Percentiles rank a stretch among this genome's conserved stretches.
Conservation (phyloP, 2,329 filamentous ascomycete genomes). For the Huntiella bhutanensis region DNA sequence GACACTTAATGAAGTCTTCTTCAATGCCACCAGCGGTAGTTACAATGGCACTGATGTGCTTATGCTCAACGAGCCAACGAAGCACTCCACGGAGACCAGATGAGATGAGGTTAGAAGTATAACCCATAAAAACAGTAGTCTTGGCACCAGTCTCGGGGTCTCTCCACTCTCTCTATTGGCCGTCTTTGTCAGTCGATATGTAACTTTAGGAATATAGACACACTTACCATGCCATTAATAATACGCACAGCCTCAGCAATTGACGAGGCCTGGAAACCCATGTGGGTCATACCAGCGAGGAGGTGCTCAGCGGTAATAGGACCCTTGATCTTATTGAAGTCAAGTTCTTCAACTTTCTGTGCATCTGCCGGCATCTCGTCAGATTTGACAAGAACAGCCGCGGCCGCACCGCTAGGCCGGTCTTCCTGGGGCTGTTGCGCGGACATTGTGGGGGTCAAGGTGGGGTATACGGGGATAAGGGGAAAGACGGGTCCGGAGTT, state of each 20-base stretch:
- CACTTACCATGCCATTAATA: constrained; percentile 81
- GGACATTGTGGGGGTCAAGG: constrained; percentile 5
- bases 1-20: constrained; percentile 96
- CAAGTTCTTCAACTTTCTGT: constrained; percentile 72
- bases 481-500: not conserved
- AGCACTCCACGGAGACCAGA: constrained; percentile 83
- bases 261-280: constrained; percentile 56
- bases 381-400: constrained; percentile 72
- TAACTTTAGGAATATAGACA: not conserved
- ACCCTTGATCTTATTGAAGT: constrained; percentile 67
- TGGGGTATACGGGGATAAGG: not conserved
- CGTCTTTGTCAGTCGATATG: not conserved
- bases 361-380: constrained; percentile 61
- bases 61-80: constrained; percentile 82
- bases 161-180: constrained; percentile 47
- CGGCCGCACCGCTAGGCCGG: constrained; percentile 45
- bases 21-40: constrained; percentile 91
- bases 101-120: constrained; percentile 94
- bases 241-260: constrained; percentile 77
- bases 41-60: constrained; percentile 80
- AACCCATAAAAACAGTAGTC: constrained; percentile 92
- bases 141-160: constrained; percentile 60
- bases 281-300: constrained; percentile 60
- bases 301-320: constrained; percentile 75
- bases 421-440: constrained; percentile 15